A percentile compares a stretch with the other conserved stretches of the same genome.
These are phyloP conservation scores for Cucumis melo DNA, from an alignment of 306 rosid genomes.

Conservation along the genomic window DNA sequence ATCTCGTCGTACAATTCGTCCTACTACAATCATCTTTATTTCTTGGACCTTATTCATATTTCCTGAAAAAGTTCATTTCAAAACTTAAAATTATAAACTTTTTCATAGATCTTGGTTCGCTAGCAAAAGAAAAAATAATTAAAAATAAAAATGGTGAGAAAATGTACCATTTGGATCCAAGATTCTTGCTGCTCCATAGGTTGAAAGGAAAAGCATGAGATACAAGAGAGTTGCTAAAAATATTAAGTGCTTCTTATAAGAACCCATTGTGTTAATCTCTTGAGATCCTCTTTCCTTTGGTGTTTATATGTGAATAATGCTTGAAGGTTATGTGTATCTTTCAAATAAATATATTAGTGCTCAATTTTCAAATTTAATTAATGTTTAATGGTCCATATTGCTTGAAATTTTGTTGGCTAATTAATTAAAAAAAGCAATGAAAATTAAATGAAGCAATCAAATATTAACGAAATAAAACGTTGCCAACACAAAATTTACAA, in stretches of 20 bases:
- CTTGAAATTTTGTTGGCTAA: background rate
- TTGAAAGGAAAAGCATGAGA: background rate
- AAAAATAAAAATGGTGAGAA: background rate
- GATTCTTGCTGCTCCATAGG: background rate
- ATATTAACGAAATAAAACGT: no score
- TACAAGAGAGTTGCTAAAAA: background rate
- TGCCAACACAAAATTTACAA: no score
- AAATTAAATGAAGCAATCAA: no score
- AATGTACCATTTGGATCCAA: background rate
- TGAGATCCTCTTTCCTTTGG: background rate
- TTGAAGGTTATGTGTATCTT: background rate
- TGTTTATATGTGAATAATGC: background rate
- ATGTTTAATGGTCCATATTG: background rate
- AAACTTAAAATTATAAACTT: background rate
- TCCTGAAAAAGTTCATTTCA: background rate
- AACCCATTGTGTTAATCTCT: background rate
- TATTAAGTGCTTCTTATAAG: background rate
- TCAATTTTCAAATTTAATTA: background rate
- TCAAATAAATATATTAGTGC: background rate
- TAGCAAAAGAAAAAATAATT: background rate
- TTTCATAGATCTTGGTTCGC: background rate
- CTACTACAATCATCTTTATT: background rate
- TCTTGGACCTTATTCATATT: background rate
- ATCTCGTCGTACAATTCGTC: background rate
- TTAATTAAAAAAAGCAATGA: no score